phyloP scores from a whole-genome alignment of 106 monocot genomes.

The Acanthochlamys bracteata region DNA sequence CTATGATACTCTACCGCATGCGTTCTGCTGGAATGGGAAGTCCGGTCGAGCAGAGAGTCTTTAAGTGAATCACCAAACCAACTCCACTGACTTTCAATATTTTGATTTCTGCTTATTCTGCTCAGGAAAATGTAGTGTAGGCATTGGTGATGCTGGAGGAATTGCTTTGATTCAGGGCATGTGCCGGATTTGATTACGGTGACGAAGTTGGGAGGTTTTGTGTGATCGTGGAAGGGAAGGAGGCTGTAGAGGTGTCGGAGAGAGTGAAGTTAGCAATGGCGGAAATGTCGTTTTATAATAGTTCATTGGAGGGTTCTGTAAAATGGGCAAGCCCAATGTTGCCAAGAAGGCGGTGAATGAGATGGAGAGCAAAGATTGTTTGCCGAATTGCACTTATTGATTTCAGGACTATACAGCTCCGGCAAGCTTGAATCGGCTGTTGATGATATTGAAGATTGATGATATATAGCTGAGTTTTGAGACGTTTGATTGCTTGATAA shows the following conservation, averaged over 20 bases:
- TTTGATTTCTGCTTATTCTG: conserved; percentile 59
- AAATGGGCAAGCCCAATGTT: conserved; percentile 26
- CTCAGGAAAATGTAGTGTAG: conserved; percentile 34
- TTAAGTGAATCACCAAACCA: conserved; percentile 35
- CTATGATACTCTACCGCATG: conserved; percentile 62
- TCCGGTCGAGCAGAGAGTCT: conserved; percentile 62
- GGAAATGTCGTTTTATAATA: conserved; percentile 64
- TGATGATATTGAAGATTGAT: conserved; percentile 44
- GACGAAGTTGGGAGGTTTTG: conserved; percentile 50
- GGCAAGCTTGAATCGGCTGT: conserved; percentile 30
- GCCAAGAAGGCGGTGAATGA: conserved; percentile 49
- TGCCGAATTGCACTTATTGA: conserved; percentile 64
- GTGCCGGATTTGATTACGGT: conserved; percentile 55
- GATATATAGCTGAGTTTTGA: conserved; percentile 39
- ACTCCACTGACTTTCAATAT: conserved; percentile 64
- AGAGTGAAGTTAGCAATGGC: conserved; percentile 50
- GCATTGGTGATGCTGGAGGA: conserved; percentile 73
- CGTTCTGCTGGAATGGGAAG: conserved; percentile 51
- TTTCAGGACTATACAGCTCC: conserved; percentile 36
- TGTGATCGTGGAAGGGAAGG: conserved; percentile 34
- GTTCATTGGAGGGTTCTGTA: conserved; percentile 62
- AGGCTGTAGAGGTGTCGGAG: conserved; percentile 55
- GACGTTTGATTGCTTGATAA: conserved; percentile 51
- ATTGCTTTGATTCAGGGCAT: conserved; percentile 42
- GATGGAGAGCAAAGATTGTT: conserved; percentile 65